Percentiles rank a stretch among this genome's conserved stretches.
These are phyloP conservation scores for Ceratopteris richardii DNA, from an alignment of 75 land plant species.

Conservation along the genomic window DNA sequence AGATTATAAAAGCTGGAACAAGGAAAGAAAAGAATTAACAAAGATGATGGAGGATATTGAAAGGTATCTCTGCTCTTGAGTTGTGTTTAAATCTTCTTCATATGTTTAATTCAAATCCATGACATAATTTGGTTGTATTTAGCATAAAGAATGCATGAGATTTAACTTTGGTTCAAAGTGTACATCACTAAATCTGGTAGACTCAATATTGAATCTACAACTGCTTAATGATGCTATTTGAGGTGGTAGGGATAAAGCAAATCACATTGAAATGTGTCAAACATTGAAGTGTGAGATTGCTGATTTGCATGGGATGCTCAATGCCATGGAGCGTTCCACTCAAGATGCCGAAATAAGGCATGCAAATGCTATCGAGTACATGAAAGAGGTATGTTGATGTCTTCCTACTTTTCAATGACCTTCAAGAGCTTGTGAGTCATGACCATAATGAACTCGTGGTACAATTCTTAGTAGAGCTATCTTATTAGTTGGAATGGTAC, in stretches of 20 bases:
- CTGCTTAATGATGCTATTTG: no score
- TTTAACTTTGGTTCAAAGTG: no score
- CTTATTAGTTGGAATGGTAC: no score
- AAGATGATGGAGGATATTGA: conserved; percentile 9
- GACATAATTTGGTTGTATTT: no score
- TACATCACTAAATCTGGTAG: no score
- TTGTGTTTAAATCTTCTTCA: neutral
- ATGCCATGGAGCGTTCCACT: conserved; percentile 1
- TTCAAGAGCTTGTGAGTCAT: no score
- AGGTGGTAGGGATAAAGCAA: neutral
- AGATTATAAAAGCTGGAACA: conserved; percentile 12
- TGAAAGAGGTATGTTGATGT: neutral
- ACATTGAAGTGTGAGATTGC: neutral
- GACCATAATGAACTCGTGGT: no score
- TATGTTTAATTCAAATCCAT: neutral
- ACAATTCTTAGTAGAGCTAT: no score
- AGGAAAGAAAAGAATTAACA: conserved; percentile 9
- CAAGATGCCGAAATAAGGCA: conserved; percentile 2
- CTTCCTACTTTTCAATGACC: neutral
- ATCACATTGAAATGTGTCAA: neutral
- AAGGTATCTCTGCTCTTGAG: conserved; percentile 3
- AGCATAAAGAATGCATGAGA: no score
- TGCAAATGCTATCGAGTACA: neutral
- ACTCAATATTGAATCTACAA: no score
- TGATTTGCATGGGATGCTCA: conserved; percentile 4